phyloP scores from a whole-genome alignment of 192 early-diverging fungal genomes.

The Phycomyces blakesleeanus region DNA sequence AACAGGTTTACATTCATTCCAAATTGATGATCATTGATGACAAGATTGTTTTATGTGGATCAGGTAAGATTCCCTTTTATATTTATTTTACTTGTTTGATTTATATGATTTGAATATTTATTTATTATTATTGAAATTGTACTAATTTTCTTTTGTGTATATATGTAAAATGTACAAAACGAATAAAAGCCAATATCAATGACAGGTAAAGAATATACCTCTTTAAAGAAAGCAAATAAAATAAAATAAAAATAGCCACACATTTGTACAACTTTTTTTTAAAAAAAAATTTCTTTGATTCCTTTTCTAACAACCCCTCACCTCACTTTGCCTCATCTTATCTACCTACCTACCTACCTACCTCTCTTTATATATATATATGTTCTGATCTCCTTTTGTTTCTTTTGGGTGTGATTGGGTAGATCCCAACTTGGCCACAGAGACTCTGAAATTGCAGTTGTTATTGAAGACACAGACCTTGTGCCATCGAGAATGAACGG shows the following conservation, averaged over 20 bases:
- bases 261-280: too few species aligned
- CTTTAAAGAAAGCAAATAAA: neutral
- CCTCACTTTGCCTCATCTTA: too few species aligned
- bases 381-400: neutral
- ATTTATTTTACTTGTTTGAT: too few species aligned
- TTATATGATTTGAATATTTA: constrained; percentile 70
- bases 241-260: too few species aligned
- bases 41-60: constrained; percentile 75
- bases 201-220: constrained; percentile 21
- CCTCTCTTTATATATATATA: too few species aligned
- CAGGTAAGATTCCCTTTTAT: too few species aligned
- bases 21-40: constrained; percentile 89
- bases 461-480: constrained; percentile 73
- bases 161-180: too few species aligned
- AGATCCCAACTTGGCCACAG: constrained; percentile 84
- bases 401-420: neutral
- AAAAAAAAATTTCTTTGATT: too few species aligned
- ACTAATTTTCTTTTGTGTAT: neutral
- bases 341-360: too few species aligned
- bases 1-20: constrained; percentile 84
- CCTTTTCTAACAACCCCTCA: too few species aligned
- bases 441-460: constrained; percentile 85
- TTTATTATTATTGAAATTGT: neutral
- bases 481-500: constrained; percentile 73
- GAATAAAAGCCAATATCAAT: constrained; percentile 35